Percentiles rank a stretch among this genome's conserved stretches.
phyloP scores from a whole-genome alignment of 306 rosid genomes.

The Begonia loranthoides region DNA sequence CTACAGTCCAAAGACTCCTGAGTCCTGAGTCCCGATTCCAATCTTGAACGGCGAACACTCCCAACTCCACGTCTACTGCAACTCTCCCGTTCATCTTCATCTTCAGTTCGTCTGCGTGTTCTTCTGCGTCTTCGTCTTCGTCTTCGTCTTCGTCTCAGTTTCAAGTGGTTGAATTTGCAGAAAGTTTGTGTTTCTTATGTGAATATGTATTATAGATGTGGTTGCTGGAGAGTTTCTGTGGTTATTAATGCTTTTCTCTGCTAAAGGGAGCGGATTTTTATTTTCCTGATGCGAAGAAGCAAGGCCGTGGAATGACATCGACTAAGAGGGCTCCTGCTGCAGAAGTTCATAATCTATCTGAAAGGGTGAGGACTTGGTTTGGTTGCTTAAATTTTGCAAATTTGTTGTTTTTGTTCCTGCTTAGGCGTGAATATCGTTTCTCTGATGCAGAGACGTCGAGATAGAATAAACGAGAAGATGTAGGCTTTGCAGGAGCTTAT shows the following conservation, averaged over 20 bases:
- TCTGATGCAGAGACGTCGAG: conserved; percentile 61
- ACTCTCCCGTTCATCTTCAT: too few species aligned
- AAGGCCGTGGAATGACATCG: conserved; percentile 35
- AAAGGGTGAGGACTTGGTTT: conserved; percentile 45
- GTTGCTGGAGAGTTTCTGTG: too few species aligned
- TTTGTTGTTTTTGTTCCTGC: conserved; percentile 3
- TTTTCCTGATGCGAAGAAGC: conserved; percentile 34
- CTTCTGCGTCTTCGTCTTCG: too few species aligned
- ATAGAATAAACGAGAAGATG: conserved; percentile 85
- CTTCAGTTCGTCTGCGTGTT: too few species aligned
- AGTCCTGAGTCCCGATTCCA: too few species aligned
- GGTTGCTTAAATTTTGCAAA: too few species aligned
- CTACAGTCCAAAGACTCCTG: too few species aligned
- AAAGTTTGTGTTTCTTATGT: not conserved
- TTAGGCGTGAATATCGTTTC: conserved; percentile 7
- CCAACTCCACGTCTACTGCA: too few species aligned
- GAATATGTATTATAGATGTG: conserved; percentile 1
- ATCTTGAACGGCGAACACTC: too few species aligned
- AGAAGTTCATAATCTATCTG: conserved; percentile 84
- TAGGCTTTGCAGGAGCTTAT: conserved; percentile 72
- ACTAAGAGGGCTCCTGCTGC: conserved; percentile 67
- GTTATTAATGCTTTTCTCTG: conserved; percentile 5
- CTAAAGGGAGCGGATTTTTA: conserved; percentile 49
- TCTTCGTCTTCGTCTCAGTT: too few species aligned
- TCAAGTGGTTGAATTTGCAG: not conserved